Conservation (phyloP, 2,329 filamentous ascomycete genomes). For the Cordyceps farinosa region DNA sequence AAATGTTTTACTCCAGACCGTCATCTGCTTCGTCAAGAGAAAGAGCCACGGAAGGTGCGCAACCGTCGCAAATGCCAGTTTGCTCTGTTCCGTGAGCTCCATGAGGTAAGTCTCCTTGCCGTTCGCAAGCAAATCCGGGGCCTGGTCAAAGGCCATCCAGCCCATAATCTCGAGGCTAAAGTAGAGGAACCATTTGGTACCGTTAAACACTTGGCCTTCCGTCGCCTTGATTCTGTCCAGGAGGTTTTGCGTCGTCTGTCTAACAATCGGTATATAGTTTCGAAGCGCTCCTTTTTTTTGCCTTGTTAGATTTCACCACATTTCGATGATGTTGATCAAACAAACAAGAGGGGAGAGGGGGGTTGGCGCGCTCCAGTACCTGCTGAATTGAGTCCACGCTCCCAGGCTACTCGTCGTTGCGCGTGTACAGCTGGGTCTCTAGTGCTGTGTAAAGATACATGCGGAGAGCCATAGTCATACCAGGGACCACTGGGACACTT, state of each 20-base stretch:
- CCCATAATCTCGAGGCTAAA: conserved; percentile 41
- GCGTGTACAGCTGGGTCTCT: conserved; percentile 31
- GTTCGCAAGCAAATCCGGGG: conserved; percentile 33
- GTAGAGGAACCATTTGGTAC: conserved; percentile 33
- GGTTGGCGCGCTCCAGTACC: conserved; percentile 17
- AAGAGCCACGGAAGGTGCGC: background rate
- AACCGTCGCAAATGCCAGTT: background rate
- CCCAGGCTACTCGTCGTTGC: conserved; percentile 33
- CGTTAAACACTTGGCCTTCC: conserved; percentile 26
- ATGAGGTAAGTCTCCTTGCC: conserved; percentile 22
- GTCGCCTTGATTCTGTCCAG: conserved; percentile 24
- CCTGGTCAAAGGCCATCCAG: conserved; percentile 37
- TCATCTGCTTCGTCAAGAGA: background rate
- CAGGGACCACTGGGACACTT: conserved; percentile 32
- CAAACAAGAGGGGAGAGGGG: no score
- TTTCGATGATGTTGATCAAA: background rate
- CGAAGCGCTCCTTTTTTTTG: background rate
- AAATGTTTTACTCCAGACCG: background rate
- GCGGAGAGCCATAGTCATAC: conserved; percentile 30
- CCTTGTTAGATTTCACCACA: background rate
- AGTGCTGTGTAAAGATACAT: conserved; percentile 29
- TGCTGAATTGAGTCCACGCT: conserved; percentile 30
- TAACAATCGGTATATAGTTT: background rate
- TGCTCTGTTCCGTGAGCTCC: conserved; percentile 23
- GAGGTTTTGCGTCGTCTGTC: conserved; percentile 24